Conservation (phyloP, 805 yeast species). For the Kluyveromyces siamensis region DNA sequence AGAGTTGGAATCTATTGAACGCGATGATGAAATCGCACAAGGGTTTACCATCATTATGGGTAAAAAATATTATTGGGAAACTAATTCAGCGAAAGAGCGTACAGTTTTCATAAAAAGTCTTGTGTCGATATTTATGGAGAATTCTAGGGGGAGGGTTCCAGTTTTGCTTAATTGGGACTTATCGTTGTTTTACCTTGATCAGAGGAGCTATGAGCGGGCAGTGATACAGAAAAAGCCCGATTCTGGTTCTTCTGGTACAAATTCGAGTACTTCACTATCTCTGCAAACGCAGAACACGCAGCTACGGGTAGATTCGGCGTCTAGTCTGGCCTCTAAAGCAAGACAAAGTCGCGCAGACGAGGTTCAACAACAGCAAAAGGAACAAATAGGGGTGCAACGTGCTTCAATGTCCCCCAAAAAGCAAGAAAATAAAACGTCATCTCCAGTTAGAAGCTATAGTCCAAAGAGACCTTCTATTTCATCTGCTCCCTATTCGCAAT, state of each 20-base stretch:
- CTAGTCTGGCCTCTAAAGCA: not conserved
- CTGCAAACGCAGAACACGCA: slow-evolving; percentile 1
- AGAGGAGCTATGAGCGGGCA: slow-evolving; percentile 29
- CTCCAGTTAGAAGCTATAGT: not conserved
- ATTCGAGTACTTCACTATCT: not conserved
- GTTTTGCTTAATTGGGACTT: slow-evolving; percentile 44
- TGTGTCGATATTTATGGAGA: slow-evolving; percentile 44
- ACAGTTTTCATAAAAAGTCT: slow-evolving; percentile 47
- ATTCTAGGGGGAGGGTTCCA: slow-evolving; percentile 49
- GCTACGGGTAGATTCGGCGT: slow-evolving; percentile 1
- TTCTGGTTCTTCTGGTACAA: not conserved
- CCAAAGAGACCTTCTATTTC: slow-evolving; percentile 9
- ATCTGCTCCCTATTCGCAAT: slow-evolving; percentile 18
- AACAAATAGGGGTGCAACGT: not conserved
- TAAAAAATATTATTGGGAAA: slow-evolving; percentile 80
- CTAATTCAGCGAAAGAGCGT: slow-evolving; percentile 47
- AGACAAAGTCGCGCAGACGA: no score
- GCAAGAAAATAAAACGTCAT: not conserved
- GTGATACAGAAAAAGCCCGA: slow-evolving; percentile 7
- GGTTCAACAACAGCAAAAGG: no score
- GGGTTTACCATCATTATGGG: slow-evolving; percentile 57
- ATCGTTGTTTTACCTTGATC: slow-evolving; percentile 32
- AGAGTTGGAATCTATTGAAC: slow-evolving; percentile 51
- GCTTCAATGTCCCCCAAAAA: not conserved
- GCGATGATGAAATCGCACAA: slow-evolving; percentile 41